These are phyloP conservation scores for Nyctanthes arbortristis DNA, from an alignment of 257 asterid genomes.

Conservation along the genomic window DNA sequence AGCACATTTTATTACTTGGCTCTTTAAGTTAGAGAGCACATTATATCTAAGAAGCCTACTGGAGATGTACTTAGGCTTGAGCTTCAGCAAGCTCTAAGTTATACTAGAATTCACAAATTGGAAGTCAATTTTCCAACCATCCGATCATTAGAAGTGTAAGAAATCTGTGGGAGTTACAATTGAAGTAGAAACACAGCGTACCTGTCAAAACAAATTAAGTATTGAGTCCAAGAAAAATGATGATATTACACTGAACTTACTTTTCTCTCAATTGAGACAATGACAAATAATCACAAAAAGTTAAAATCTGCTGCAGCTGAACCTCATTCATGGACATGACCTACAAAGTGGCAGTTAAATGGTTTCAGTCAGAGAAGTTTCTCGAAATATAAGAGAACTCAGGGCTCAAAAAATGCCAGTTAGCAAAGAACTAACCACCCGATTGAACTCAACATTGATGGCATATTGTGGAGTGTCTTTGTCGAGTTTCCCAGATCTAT, in stretches of 20 bases:
- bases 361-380: constrained; percentile 28
- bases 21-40: too few relatives aligned
- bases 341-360: constrained; percentile 41
- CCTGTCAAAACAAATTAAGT: not conserved
- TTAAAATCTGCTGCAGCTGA: constrained; percentile 76
- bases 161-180: not conserved
- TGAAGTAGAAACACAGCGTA: constrained; percentile 10
- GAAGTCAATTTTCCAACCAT: not conserved
- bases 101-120: not conserved
- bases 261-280: constrained; percentile 72
- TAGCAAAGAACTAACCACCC: constrained; percentile 53
- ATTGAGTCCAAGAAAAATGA: constrained; percentile 18
- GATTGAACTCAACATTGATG: constrained; percentile 52
- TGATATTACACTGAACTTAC: constrained; percentile 46
- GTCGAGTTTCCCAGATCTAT: constrained; percentile 81
- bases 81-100: constrained; percentile 13
- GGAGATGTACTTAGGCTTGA: constrained; percentile 19
- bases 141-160: not conserved
- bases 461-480: constrained; percentile 86
- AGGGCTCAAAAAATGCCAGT: constrained; percentile 6
- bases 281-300: constrained; percentile 66
- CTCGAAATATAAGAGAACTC: constrained; percentile 13
- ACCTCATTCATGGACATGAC: constrained; percentile 70
- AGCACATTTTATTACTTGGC: too few relatives aligned
- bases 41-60: too few relatives aligned